Evolutionary conservation across 1,284 basidiomycete species (phyloP).

Genomic region (Gastroboletus turbinatus): DNA sequence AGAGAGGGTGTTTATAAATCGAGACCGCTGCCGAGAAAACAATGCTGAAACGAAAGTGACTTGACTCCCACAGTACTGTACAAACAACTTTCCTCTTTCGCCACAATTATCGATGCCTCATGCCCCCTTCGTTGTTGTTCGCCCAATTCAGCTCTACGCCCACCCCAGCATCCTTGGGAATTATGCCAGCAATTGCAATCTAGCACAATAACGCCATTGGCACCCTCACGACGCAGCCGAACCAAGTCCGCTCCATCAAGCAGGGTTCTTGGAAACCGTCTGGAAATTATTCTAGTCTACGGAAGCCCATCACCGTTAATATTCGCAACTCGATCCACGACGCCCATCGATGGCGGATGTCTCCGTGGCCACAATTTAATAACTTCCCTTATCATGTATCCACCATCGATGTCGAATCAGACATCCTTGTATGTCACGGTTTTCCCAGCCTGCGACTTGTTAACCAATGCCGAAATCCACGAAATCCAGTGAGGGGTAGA

Average conservation of each 20-base stretch:
- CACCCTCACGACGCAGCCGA: constrained; percentile 6
- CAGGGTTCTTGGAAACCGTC: neutral
- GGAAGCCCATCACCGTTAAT: neutral
- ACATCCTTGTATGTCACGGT: neutral
- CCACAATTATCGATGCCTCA: constrained; percentile 18
- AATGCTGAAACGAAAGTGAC: constrained; percentile 15
- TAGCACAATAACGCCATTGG: constrained; percentile 16
- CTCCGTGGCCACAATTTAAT: constrained; percentile 13
- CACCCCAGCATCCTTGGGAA: neutral
- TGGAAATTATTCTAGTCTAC: neutral
- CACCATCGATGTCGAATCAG: neutral
- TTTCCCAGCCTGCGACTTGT: constrained; percentile 1
- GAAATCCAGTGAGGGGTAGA: neutral
- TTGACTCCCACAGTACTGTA: constrained; percentile 11
- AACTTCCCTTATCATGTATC: neutral
- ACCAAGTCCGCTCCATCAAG: neutral
- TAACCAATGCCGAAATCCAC: neutral
- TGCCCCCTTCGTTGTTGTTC: constrained; percentile 13
- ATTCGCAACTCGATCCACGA: constrained; percentile 24
- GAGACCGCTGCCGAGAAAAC: constrained; percentile 16
- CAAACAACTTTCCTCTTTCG: constrained; percentile 21
- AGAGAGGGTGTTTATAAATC: constrained; percentile 23
- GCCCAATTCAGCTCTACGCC: neutral
- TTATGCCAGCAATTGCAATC: constrained; percentile 16
- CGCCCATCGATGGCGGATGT: constrained; percentile 16